Evolutionary conservation across 129 eudicot genomes (phyloP).

Genomic region (Helichrysum umbraculigerum): DNA sequence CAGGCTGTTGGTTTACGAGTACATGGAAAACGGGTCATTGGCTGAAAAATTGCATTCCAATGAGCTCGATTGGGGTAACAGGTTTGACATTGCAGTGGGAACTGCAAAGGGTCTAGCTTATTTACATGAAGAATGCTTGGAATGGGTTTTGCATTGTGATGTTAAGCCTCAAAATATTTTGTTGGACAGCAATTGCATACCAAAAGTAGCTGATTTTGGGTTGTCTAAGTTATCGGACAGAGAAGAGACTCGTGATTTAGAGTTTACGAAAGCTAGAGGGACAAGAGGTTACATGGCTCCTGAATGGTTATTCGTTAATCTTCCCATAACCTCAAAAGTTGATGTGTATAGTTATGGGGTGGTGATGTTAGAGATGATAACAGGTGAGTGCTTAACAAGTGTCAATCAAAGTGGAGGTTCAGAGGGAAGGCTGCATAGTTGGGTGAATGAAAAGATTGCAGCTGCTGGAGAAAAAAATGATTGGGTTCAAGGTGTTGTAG

Average conservation of each 20-base stretch:
- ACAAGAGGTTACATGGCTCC: conserved; percentile 63
- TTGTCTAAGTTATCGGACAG: conserved; percentile 28
- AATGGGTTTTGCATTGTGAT: no score
- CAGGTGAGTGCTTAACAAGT: conserved; percentile 24
- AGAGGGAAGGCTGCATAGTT: conserved; percentile 21
- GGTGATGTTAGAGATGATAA: conserved; percentile 38
- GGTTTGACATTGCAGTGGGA: conserved; percentile 43
- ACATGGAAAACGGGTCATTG: conserved; percentile 44
- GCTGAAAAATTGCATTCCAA: conserved; percentile 29
- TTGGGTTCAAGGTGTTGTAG: conserved; percentile 28
- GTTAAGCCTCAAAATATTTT: neutral
- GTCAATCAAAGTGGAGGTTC: neutral
- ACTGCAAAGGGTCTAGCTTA: no score
- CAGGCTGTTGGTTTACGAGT: conserved; percentile 49
- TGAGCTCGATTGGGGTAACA: conserved; percentile 42
- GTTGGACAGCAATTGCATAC: conserved; percentile 11
- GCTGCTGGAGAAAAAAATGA: conserved; percentile 13
- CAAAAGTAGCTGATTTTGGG: conserved; percentile 44
- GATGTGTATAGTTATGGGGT: conserved; percentile 44
- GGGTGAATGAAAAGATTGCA: conserved; percentile 30
- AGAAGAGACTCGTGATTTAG: conserved; percentile 1
- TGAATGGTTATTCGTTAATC: conserved; percentile 37
- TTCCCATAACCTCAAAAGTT: conserved; percentile 42
- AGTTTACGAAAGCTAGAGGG: conserved; percentile 38
- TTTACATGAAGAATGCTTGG: no score